Evolutionary conservation across 1,284 basidiomycete species (phyloP).

Genomic region (Bjerkandera adusta): DNA sequence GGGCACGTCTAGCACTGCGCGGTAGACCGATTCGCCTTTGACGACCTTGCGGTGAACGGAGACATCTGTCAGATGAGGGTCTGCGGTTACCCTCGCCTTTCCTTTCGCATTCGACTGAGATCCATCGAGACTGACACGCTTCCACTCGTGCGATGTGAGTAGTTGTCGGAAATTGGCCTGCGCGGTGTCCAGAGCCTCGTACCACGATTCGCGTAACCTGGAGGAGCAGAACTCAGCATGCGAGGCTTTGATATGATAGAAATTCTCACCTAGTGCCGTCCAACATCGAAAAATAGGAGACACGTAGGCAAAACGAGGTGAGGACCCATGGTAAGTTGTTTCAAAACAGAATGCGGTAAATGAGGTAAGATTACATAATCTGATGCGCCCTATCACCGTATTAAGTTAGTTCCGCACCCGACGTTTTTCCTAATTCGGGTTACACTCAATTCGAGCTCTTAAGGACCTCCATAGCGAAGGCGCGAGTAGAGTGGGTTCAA

Average conservation of each 20-base stretch:
- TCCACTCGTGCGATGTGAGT: slow-evolving; percentile 74
- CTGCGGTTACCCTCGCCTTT: slow-evolving; percentile 46
- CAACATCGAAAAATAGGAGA: slow-evolving; percentile 24
- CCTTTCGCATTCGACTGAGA: slow-evolving; percentile 51
- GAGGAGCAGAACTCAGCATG: neutral
- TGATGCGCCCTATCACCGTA: too few relatives aligned
- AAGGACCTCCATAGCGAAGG: too few relatives aligned
- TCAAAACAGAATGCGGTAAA: too few relatives aligned
- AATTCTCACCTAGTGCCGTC: slow-evolving; percentile 38
- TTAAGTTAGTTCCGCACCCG: too few relatives aligned
- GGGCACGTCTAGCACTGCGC: slow-evolving; percentile 80
- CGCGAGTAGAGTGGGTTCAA: too few relatives aligned
- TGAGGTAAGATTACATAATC: too few relatives aligned
- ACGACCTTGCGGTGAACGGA: slow-evolving; percentile 63
- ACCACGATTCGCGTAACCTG: slow-evolving; percentile 77
- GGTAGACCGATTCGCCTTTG: slow-evolving; percentile 77
- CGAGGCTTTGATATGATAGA: neutral
- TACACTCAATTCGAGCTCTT: too few relatives aligned
- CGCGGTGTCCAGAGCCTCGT: slow-evolving; percentile 63
- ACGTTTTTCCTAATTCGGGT: too few relatives aligned
- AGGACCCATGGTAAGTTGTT: too few relatives aligned
- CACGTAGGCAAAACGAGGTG: too few relatives aligned
- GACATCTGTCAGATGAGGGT: slow-evolving; percentile 65
- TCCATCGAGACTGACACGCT: slow-evolving; percentile 51
- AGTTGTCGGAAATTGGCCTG: slow-evolving; percentile 70